These are phyloP conservation scores for Trifolium fragiferum DNA, from an alignment of 306 rosid genomes.

Conservation along the genomic window DNA sequence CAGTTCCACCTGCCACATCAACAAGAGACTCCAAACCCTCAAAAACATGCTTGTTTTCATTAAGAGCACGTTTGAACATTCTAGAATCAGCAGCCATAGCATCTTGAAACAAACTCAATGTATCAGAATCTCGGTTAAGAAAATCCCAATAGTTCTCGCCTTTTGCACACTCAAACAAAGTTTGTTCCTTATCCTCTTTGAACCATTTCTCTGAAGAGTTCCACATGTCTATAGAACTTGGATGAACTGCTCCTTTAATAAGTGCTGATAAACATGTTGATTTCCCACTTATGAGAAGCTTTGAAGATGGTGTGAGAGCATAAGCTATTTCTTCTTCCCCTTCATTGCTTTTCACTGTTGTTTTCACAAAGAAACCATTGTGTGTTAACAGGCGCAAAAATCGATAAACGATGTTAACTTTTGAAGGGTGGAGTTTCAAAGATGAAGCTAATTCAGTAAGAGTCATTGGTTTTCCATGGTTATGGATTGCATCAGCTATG, in stretches of 20 bases:
- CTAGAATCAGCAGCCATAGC: constrained; percentile 58
- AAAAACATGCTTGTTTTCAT: constrained; percentile 49
- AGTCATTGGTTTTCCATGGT: constrained; percentile 56
- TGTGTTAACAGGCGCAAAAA: constrained; percentile 55
- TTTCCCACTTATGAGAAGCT: constrained; percentile 47
- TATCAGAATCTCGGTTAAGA: constrained; percentile 23
- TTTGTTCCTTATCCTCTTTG: constrained; percentile 11
- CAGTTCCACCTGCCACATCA: constrained; percentile 56
- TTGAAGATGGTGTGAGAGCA: constrained; percentile 54
- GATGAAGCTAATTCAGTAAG: constrained; percentile 46
- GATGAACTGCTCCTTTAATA: constrained; percentile 26
- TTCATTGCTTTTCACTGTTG: constrained; percentile 6
- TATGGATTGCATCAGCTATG: constrained; percentile 53
- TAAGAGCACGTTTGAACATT: constrained; percentile 42
- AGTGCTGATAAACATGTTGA: constrained; percentile 19
- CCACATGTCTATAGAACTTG: constrained; percentile 36
- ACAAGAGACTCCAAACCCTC: constrained; percentile 47
- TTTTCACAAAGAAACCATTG: constrained; percentile 45
- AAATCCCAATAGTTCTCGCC: constrained; percentile 51
- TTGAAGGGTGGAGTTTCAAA: constrained; percentile 48
- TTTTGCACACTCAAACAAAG: constrained; percentile 42
- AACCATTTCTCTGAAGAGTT: constrained; percentile 47
- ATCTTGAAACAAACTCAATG: constrained; percentile 30
- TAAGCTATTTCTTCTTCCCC: constrained; percentile 48
- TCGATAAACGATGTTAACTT: constrained; percentile 22